Percentiles rank a stretch among this genome's conserved stretches.
Conservation (phyloP, 768 basidiomycete genomes). For the Tremella yokohamensis region DNA sequence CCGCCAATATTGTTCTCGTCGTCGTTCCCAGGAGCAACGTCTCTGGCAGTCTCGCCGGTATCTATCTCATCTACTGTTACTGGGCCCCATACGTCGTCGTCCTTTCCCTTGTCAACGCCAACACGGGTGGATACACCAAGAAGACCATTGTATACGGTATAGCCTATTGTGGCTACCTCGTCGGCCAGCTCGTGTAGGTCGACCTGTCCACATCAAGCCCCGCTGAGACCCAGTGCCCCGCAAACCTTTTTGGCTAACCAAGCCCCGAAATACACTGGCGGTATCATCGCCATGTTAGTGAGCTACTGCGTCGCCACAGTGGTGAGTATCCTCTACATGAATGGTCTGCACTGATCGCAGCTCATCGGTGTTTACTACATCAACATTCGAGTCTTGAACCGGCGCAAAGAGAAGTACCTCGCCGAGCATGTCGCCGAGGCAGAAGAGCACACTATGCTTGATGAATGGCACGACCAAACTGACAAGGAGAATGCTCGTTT, state of each 20-base stretch:
- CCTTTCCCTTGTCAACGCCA: conserved; percentile 24
- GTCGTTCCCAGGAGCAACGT: conserved; percentile 31
- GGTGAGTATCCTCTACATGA: not conserved
- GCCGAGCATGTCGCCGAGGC: no score
- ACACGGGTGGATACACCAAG: conserved; percentile 37
- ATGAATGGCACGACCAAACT: no score
- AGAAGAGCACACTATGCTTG: no score
- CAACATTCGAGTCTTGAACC: not conserved
- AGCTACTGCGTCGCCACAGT: conserved; percentile 14
- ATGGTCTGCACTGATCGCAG: not conserved
- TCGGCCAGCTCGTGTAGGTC: conserved; percentile 15
- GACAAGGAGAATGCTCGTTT: no score
- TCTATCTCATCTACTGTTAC: conserved; percentile 40
- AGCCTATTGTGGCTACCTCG: conserved; percentile 33
- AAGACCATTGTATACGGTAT: conserved; percentile 32
- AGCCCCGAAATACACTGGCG: conserved; percentile 28
- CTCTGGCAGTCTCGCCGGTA: conserved; percentile 29
- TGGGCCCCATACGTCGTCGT: conserved; percentile 39
- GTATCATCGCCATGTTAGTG: conserved; percentile 27
- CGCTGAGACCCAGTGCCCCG: conserved; percentile 18
- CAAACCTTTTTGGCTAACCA: conserved; percentile 33
- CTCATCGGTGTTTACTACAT: not conserved
- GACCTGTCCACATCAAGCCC: not conserved
- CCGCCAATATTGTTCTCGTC: conserved; percentile 35
- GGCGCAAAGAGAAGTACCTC: no score